Evolutionary conservation across 768 basidiomycete genomes (phyloP).

Genomic region (Hygrophorus russula): DNA sequence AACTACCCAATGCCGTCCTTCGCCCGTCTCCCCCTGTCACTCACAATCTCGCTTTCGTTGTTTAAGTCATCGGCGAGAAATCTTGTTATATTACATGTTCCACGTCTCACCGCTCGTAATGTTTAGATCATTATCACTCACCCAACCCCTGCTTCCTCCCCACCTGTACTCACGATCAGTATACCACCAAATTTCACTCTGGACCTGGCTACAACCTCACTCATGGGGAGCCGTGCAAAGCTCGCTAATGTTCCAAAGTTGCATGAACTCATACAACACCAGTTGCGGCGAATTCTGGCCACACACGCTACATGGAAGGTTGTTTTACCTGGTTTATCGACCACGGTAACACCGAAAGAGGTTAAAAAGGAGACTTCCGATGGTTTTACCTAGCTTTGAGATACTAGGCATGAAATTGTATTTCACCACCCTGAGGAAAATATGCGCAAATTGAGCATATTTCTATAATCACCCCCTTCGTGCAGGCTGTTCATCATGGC

Average conservation of each 20-base stretch:
- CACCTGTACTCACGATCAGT: conserved; percentile 57
- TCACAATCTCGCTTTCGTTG: conserved; percentile 67
- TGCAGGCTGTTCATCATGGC: conserved; percentile 24
- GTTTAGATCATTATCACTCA: conserved; percentile 53
- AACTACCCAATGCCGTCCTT: conserved; percentile 80
- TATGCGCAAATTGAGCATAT: neutral
- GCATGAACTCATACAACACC: conserved; percentile 85
- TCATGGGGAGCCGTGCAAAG: conserved; percentile 95
- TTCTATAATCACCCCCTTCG: conserved; percentile 4
- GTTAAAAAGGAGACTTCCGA: conserved; percentile 22
- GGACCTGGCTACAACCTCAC: conserved; percentile 76
- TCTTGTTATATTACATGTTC: conserved; percentile 2
- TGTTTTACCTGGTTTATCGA: conserved; percentile 51
- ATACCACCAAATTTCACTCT: conserved; percentile 83
- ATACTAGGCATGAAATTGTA: neutral
- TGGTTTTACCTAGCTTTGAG: conserved; percentile 6
- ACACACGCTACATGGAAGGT: conserved; percentile 56
- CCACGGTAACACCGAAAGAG: conserved; percentile 21
- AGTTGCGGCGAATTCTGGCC: conserved; percentile 59
- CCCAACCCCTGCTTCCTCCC: conserved; percentile 38
- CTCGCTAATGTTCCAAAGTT: conserved; percentile 95
- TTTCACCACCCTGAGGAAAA: too few species aligned
- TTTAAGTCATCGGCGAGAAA: conserved; percentile 55
- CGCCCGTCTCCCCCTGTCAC: conserved; percentile 70
- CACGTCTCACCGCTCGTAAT: conserved; percentile 6